These are phyloP conservation scores for Bryoglossum gracile DNA, from an alignment of 495 filamentous ascomycete genomes.

Conservation along the genomic window DNA sequence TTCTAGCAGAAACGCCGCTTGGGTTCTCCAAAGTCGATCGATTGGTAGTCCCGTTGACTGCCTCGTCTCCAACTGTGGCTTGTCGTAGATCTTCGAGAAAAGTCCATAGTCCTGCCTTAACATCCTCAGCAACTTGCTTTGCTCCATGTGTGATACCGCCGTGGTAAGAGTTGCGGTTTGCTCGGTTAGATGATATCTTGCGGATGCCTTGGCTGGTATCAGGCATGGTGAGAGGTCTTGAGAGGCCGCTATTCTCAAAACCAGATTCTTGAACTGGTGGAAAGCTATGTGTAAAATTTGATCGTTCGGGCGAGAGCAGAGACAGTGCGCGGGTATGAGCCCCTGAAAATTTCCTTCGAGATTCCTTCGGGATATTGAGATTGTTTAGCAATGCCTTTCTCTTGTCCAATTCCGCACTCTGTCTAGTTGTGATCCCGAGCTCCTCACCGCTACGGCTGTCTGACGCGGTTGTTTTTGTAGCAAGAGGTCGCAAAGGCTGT, in stretches of 20 bases:
- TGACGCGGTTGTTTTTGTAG: conserved; percentile 27
- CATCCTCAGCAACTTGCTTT: conserved; percentile 84
- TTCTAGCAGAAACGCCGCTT: conserved; percentile 28
- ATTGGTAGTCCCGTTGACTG: conserved; percentile 49
- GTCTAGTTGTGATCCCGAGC: conserved; percentile 6
- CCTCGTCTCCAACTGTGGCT: conserved; percentile 91
- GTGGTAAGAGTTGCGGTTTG: conserved; percentile 23
- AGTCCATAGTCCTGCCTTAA: conserved; percentile 88
- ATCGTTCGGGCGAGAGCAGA: conserved; percentile 62
- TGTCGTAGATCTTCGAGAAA: conserved; percentile 94
- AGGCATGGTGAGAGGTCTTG: conserved; percentile 18
- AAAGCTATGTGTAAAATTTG: conserved; percentile 33
- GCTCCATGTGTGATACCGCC: conserved; percentile 27
- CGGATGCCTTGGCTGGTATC: conserved; percentile 24
- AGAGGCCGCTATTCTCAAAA: neutral
- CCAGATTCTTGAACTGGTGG: conserved; percentile 22
- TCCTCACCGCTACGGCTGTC: conserved; percentile 10
- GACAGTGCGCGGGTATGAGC: conserved; percentile 73
- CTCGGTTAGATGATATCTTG: conserved; percentile 6
- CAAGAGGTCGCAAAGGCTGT: conserved; percentile 42
- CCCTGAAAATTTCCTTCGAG: conserved; percentile 43
- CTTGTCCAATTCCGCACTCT: conserved; percentile 47
- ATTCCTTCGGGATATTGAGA: conserved; percentile 40
- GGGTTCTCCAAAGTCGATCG: conserved; percentile 31
- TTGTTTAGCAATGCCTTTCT: conserved; percentile 48